Evolutionary conservation across 2,329 filamentous ascomycete genomes (phyloP), one percentile per base, ranked within the genome.

Genomic region (Coniochaeta prunicola): DNA sequence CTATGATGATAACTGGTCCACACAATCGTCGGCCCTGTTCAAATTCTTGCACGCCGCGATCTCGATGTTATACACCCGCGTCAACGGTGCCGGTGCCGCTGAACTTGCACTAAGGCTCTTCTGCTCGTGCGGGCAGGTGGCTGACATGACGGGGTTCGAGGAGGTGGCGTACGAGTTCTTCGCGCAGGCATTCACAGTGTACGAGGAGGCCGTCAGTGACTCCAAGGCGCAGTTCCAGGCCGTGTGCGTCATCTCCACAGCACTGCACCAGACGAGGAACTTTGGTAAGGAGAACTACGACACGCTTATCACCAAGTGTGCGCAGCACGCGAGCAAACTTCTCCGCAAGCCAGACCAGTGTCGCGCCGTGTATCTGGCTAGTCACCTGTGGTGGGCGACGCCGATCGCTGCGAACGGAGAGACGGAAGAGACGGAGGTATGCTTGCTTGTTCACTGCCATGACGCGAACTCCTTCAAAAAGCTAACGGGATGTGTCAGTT

Each of bases 211-310:
- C 0, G 90, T 99, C 63, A 94, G 91, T 62, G 96, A 99, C 71
- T 96, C 92, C 17, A 88, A 96, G 71, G 93, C 92, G 15, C 94
- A 99, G 71, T 99, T 97, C 78, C 94, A 99, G 76, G 93, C 94
- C 1, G 94, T 99, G 0, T 97, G 92, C 66, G 88, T 97, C 40
- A 92, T 99, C 68, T 91, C 93, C 2, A 91, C 89, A 59, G 91
- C 90, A 5, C 78, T 99, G 59, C 92, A 97, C 70, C 88, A 91
- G 63, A 93, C 91, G 13, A 83, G 93, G 60, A 88, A 93, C 68
- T 99, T 99, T 71, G 88, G 90, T 62, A 92, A 93, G 72, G 94
- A 99, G 75, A 99, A 97, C 70, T 99, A 97, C 74, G 96, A 99
- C 72, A 99, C 94, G 0, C 80, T 99, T 34, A 99, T 99, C 70